Conservation (phyloP, 345 rosid genomes). For the Tarenaya hassleriana region DNA sequence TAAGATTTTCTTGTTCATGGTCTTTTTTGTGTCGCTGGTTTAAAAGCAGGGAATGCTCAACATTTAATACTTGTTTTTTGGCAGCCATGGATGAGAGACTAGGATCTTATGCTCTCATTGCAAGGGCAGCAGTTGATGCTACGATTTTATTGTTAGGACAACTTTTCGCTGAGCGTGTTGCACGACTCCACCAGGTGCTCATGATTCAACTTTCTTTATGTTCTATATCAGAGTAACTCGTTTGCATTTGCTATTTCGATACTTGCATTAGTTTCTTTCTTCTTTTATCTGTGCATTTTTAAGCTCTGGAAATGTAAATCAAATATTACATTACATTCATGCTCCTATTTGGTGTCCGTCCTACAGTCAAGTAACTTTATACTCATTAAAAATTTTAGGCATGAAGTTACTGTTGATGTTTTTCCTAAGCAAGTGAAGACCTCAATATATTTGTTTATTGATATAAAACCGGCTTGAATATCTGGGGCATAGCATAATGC, state of each 20-base stretch:
- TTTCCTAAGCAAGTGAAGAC: no score
- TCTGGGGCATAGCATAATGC: no score
- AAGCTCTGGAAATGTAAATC: constrained; percentile 12
- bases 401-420: no score
- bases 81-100: constrained; percentile 97
- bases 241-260: constrained; percentile 5
- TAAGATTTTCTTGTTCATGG: constrained; percentile 9
- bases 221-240: constrained; percentile 7
- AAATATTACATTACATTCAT: background rate
- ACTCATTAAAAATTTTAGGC: no score
- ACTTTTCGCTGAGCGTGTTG: constrained; percentile 60
- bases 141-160: constrained; percentile 74
- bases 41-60: constrained; percentile 12
- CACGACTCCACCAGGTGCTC: constrained; percentile 77
- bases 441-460: no score
- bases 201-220: constrained; percentile 17
- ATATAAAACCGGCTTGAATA: no score
- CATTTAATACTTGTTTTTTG: constrained; percentile 28
- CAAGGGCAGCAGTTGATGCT: constrained; percentile 76
- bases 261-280: constrained; percentile 1
- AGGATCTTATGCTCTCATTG: constrained; percentile 92
- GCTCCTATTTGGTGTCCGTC: no score
- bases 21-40: constrained; percentile 19
- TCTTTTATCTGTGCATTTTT: constrained; percentile 11
- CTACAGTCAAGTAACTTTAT: no score